Evolutionary conservation across 2,329 filamentous ascomycete species (phyloP), one percentile per base, ranked within the genome.

Genomic region (Biscogniauxia marginata): DNA sequence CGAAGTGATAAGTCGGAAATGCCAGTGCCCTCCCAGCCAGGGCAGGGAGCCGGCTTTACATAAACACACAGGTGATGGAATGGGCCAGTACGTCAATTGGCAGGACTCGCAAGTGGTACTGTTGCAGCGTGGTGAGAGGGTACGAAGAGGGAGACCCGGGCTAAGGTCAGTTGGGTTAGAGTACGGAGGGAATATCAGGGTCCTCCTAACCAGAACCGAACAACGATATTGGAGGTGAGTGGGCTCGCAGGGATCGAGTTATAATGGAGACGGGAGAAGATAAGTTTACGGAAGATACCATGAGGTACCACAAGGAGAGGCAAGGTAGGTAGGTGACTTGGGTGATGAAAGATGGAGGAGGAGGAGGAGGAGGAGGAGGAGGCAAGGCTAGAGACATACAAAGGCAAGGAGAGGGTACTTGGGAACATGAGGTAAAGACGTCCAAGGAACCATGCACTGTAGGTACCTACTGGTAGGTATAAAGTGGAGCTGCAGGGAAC

Each of bases 41-140:
- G 52, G 56, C 59, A 61, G 45, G 53, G 46, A 57, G 58, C 58
- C 56, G 62, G 57, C 62, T 69, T 67, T 66, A 67, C 62, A 69
- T 66, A 68, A 59, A 65, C 52, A 56, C 52, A 57, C 57, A 54
- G 43, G 22, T 57, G 63, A 65, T 68, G 59, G 64, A 65, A 66
- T 67, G 65, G 61, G 60, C 61, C 62, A 62, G 67, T 67, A 69
- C 67, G 67, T 70, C 66, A 67, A 69, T 65, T 67, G 65, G 65
- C 65, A 69, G 63, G 55, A 63, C 54, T 63, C 30, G 34, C 21
- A 25, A n/a, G 59, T 52, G 53, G 52, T 52, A 49, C 57, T 45
- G 53, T 52, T 55, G 59, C 60, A 67, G 63, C 62, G 62, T 60
- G 53, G 34, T 58, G 54, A 55, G 53, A 57, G 55, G 57, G 30